A percentile compares a stretch with the other conserved stretches of the same genome.
phyloP scores from a whole-genome alignment of 2,329 filamentous ascomycete genomes.

The Iodosphaeria phyllophila region DNA sequence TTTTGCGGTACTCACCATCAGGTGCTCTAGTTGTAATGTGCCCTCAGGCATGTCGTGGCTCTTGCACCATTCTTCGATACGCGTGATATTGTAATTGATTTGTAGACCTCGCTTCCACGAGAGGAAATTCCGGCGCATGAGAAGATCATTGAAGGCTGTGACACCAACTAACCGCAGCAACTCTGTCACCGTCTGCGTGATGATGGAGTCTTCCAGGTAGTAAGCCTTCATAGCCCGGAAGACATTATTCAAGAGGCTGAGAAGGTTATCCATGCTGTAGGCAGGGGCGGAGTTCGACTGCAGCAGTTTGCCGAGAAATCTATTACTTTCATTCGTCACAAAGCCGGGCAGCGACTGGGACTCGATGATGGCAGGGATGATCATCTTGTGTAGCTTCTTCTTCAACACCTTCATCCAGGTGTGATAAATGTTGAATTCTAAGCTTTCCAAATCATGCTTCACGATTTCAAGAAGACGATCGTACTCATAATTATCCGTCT shows the following conservation, averaged over 20 bases:
- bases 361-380: slow-evolving; percentile 97
- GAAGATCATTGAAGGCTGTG: slow-evolving; percentile 92
- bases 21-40: slow-evolving; percentile 87
- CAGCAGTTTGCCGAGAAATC: slow-evolving; percentile 92
- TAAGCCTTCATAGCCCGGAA: slow-evolving; percentile 99
- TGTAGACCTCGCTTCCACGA: slow-evolving; percentile 98
- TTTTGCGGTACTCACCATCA: slow-evolving; percentile 52
- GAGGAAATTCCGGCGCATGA: slow-evolving; percentile 96
- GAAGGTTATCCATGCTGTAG: slow-evolving; percentile 98
- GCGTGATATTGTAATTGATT: slow-evolving; percentile 99
- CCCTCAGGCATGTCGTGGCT: slow-evolving; percentile 99
- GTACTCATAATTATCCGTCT: slow-evolving; percentile 98
- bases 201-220: slow-evolving; percentile 89
- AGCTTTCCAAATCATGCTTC: slow-evolving; percentile 93
- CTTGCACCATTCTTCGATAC: slow-evolving; percentile 99
- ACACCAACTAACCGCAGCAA: slow-evolving; percentile 84
- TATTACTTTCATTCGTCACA: slow-evolving; percentile 95
- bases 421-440: slow-evolving; percentile 99
- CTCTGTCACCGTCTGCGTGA: slow-evolving; percentile 89
- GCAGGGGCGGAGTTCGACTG: slow-evolving; percentile 78
- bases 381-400: slow-evolving; percentile 99
- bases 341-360: slow-evolving; percentile 96
- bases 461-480: slow-evolving; percentile 95
- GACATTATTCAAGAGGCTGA: slow-evolving; percentile 89
- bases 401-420: slow-evolving; percentile 99